Base-by-base conservation (phyloP, 805 yeast species). In the Ogataea pignaliae region DNA sequence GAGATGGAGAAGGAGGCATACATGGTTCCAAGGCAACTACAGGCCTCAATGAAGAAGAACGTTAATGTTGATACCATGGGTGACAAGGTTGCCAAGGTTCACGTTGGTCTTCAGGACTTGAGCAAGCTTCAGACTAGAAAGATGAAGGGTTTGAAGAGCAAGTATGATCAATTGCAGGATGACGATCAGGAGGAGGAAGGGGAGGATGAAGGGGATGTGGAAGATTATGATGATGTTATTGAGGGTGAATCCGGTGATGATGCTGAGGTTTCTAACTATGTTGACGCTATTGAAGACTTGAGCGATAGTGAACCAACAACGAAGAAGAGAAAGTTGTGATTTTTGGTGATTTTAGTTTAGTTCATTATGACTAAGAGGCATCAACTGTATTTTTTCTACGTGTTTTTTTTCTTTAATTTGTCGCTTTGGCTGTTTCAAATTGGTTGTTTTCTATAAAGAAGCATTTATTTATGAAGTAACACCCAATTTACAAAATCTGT, bases 81-180 rank as follows among this genome's bases (percentile, higher is more conserved):
- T 70, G 99, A 93, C 66, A 88, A 91, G 79, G 76, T 93, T 49
- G 99, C 97, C 57, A 86, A 91, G 70, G 81, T 93, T 59, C 99
- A 93, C 64, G 85, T 93, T 68, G 97, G 97, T 69, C 83, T 83
- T 65, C 99, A 93, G 73, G 98, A 93, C 65, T 73, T 93, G 65
- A 75, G 78, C 61, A 83, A 83, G 65, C 67, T 93, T 63, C 99
- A 93, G 71, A 91, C 99, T 6, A 81, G 99, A 70, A 93, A 93
- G 81, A 88, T 93, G 97, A 93, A 93, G 76, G 99, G 99, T 65
- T 75, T 93, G 61, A 93, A 93, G 71, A 75, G 86, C 44, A 80
- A 78, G 64, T 90, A 76, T 57, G 97, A 90, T 63, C 96, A 88
- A 68, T 69, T 65, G 15, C 70, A 64, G 37, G 74, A 68, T 28